Percentiles rank a stretch among this genome's conserved stretches.
phyloP scores from a whole-genome alignment of 805 yeast genomes.

The Teunomyces panamensis region DNA sequence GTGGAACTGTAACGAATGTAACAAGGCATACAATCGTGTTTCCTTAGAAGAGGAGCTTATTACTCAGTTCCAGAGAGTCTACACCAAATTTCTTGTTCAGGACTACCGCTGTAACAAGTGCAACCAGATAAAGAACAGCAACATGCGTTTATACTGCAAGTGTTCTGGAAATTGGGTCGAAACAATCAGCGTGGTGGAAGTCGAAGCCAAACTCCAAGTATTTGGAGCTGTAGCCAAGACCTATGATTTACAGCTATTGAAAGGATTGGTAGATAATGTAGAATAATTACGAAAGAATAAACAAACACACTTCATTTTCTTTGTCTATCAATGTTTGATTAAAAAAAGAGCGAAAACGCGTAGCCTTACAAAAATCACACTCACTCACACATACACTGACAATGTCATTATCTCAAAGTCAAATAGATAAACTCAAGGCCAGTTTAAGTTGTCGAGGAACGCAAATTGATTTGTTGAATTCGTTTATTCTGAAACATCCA shows the following conservation, averaged over 20 bases:
- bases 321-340: background rate
- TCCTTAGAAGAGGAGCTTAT: constrained; percentile 78
- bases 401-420: background rate
- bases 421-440: constrained; percentile 4
- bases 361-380: background rate
- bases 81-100: constrained; percentile 69
- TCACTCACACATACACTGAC: background rate
- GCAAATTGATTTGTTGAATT: constrained; percentile 34
- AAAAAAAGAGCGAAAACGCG: constrained; percentile 1
- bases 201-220: constrained; percentile 45
- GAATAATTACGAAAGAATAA: background rate
- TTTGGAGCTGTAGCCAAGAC: constrained; percentile 58
- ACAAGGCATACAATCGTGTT: constrained; percentile 58
- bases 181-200: constrained; percentile 44
- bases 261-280: constrained; percentile 30
- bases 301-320: background rate
- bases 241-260: constrained; percentile 59
- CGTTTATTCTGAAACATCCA: constrained; percentile 30
- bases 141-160: constrained; percentile 69
- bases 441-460: constrained; percentile 26
- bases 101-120: constrained; percentile 83
- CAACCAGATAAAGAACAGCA: constrained; percentile 58
- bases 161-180: constrained; percentile 88
- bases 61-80: constrained; percentile 51
- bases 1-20: constrained; percentile 70